Evolutionary conservation across 164 flowering plant species (phyloP), one percentile per base, ranked within the genome.

Genomic region (Kalanchoe fedtschenkoi): DNA sequence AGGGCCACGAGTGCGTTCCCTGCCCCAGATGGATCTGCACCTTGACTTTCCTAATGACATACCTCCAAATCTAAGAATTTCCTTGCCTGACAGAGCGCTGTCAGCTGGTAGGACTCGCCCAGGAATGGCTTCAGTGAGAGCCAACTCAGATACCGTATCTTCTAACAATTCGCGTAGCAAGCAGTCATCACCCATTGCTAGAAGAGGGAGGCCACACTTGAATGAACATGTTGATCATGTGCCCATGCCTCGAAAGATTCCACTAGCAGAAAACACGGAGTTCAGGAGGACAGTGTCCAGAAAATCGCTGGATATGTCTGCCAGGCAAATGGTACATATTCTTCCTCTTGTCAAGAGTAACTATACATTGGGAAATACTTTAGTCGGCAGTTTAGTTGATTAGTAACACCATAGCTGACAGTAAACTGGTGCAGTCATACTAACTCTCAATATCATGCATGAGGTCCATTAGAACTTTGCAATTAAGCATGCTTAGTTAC

Each of bases 81-180:
- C 92, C 34, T 72, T 90, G 71, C 92, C 97, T 4, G 89, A 84
- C 60, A 76, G 99, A 70, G 96, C 97, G 32, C 33, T 86, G 66
- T 90, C 97, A 74, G 88, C 92, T 44, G 95, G 96, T 63, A 79
- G 97, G 79, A 83, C 91, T 28, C 80, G 99, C 26, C 95, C 99
- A 5, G 82, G 84, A 47, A 70, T 46, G 67, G 68, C 80, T 66
- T 57, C 82, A 30, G 62, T 41, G n/a, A 86, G 78, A 70, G 83
- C 77, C 28, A 81, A 65, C 62, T 41, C 69, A 35, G 98, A 86
- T 59, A 16, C 68, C n/a, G 55, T 72, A 37, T 73, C 74, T 28
- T 62, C 81, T 19, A 62, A 58, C 6, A 78, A 51, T 76, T 56
- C 62, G 34, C 56, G 77, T 15, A 80, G 91, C 67, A 77, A 91